These are phyloP conservation scores for Ophiostoma piceae DNA, from an alignment of 2,329 filamentous ascomycete genomes.

Conservation along the genomic window DNA sequence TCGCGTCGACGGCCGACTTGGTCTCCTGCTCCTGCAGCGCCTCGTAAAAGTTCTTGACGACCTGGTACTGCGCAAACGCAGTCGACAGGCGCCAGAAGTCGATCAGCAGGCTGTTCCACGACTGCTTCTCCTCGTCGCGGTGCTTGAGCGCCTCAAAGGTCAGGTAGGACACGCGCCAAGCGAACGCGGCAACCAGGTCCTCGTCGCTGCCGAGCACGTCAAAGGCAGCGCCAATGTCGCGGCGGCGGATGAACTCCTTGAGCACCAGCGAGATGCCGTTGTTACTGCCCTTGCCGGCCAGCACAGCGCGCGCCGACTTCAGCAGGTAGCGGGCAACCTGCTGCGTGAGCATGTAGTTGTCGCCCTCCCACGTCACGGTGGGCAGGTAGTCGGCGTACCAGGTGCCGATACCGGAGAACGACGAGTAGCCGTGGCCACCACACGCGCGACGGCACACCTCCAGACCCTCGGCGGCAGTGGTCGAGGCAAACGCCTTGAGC, in stretches of 20 bases:
- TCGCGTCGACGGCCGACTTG: conserved; percentile 49
- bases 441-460: conserved; percentile 70
- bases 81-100: conserved; percentile 73
- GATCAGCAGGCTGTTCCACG: conserved; percentile 72
- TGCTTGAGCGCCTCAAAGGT: conserved; percentile 72
- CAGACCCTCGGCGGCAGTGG: conserved; percentile 66
- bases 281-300: conserved; percentile 38
- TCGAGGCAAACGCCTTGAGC: conserved; percentile 67
- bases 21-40: conserved; percentile 43
- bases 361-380: conserved; percentile 66
- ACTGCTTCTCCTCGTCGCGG: conserved; percentile 67
- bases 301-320: conserved; percentile 66
- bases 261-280: conserved; percentile 65
- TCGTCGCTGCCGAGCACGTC: conserved; percentile 65
- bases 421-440: conserved; percentile 71
- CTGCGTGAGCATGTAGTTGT: conserved; percentile 79
- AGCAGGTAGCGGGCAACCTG: conserved; percentile 72
- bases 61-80: conserved; percentile 69
- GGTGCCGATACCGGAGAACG: conserved; percentile 68
- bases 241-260: conserved; percentile 56
- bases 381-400: conserved; percentile 74
- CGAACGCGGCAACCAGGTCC: conserved; percentile 68
- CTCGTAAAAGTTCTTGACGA: conserved; percentile 66
- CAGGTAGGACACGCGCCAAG: conserved; percentile 67
- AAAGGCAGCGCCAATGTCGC: conserved; percentile 61